Evolutionary conservation across 2,329 filamentous ascomycete genomes (phyloP).

Genomic region (Stenocarpella maydis): DNA sequence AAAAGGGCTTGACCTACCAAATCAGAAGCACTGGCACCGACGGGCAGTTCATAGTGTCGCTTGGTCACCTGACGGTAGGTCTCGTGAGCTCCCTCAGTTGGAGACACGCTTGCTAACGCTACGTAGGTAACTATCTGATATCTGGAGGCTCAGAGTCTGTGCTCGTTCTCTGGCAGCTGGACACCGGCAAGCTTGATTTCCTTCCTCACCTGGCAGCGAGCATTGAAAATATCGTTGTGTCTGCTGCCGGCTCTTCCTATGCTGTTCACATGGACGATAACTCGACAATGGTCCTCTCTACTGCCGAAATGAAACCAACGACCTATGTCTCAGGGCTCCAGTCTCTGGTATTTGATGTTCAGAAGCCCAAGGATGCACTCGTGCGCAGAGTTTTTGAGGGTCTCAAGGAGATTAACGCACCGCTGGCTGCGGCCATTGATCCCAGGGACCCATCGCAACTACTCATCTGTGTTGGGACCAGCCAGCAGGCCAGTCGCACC

Average conservation of each 20-base stretch:
- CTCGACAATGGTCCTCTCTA: constrained; percentile 88
- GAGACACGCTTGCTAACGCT: constrained; percentile 43
- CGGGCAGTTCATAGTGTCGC: constrained; percentile 83
- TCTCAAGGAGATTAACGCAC: constrained; percentile 53
- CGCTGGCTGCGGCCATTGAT: constrained; percentile 68
- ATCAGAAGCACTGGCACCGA: constrained; percentile 90
- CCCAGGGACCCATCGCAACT: constrained; percentile 70
- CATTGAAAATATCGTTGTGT: constrained; percentile 86
- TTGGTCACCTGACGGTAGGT: constrained; percentile 88
- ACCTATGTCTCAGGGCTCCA: constrained; percentile 88
- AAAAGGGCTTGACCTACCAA: constrained; percentile 60
- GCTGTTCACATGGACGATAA: constrained; percentile 90
- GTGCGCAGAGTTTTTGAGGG: constrained; percentile 61
- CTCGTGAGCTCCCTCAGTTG: neutral
- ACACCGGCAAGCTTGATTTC: constrained; percentile 82
- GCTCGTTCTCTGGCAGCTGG: constrained; percentile 91
- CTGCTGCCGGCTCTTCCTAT: constrained; percentile 80
- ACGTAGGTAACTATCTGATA: constrained; percentile 85
- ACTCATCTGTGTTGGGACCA: constrained; percentile 72
- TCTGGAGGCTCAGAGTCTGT: constrained; percentile 92
- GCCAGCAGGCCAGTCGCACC: constrained; percentile 64
- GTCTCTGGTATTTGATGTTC: constrained; percentile 60
- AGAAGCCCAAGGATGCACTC: constrained; percentile 59
- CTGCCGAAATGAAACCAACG: constrained; percentile 85
- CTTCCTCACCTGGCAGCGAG: constrained; percentile 89